phyloP scores from a whole-genome alignment of 2,329 filamentous ascomycete species.

The Celoporthe dispersa region DNA sequence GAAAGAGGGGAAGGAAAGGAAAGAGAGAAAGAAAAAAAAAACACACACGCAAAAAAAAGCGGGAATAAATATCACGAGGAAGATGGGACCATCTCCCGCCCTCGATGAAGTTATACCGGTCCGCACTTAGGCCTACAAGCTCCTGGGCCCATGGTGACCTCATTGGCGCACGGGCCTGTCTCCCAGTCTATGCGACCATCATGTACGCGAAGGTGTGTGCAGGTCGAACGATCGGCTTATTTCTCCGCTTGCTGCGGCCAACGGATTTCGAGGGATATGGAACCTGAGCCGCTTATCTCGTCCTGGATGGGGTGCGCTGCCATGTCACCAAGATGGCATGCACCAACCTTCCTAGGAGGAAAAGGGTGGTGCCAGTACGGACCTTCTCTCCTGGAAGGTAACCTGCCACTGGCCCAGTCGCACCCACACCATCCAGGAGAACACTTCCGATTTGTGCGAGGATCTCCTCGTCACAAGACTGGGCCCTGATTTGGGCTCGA shows the following conservation, averaged over 20 bases:
- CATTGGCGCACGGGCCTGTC: constrained; percentile 3
- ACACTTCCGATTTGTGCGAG: constrained; percentile 1
- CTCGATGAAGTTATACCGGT: neutral
- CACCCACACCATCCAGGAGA: neutral
- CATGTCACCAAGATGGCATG: constrained; percentile 12
- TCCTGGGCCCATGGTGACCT: neutral
- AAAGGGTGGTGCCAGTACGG: constrained; percentile 3
- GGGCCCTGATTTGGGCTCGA: neutral
- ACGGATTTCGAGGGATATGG: constrained; percentile 4
- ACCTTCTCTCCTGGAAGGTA: neutral
- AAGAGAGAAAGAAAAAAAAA: neutral
- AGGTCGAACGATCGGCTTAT: neutral
- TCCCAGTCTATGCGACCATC: constrained; percentile 4
- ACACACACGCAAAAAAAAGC: neutral
- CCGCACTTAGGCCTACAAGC: neutral
- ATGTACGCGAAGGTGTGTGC: neutral
- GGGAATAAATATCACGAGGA: neutral
- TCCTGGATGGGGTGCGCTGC: neutral
- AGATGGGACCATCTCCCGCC: neutral
- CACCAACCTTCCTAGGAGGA: constrained; percentile 8
- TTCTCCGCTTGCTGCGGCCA: constrained; percentile 23
- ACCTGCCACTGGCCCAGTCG: neutral
- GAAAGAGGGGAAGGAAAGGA: neutral
- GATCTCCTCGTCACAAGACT: neutral
- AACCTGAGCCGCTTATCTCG: constrained; percentile 3